Percentiles rank a stretch among this genome's conserved stretches.
Evolutionary conservation across 352 stramenopile genomes (phyloP).

Genomic region (Globisporangium splendens): DNA sequence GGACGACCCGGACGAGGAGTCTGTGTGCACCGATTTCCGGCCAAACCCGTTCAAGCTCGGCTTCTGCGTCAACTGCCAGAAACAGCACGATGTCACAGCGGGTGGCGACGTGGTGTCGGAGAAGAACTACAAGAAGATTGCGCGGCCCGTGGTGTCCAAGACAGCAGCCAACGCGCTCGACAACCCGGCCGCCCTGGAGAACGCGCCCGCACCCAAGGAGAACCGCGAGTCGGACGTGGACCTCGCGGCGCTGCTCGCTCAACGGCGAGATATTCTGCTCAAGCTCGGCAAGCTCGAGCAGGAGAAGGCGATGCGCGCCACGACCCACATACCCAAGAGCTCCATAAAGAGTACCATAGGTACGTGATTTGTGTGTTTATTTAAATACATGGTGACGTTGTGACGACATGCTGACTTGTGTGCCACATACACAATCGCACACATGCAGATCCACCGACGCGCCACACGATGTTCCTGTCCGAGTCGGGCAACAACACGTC

Average conservation of each 20-base stretch:
- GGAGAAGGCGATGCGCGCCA: conserved; percentile 44
- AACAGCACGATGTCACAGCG: conserved; percentile 81
- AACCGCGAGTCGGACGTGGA: conserved; percentile 81
- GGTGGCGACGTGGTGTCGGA: conserved; percentile 55
- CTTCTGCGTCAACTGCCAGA: conserved; percentile 89
- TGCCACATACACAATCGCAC: not conserved
- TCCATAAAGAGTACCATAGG: conserved; percentile 36
- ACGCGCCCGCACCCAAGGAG: conserved; percentile 27
- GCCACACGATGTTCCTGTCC: conserved; percentile 45
- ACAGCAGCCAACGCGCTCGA: conserved; percentile 77
- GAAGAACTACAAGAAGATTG: conserved; percentile 86
- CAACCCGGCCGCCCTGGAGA: conserved; percentile 62
- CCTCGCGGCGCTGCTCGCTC: conserved; percentile 59
- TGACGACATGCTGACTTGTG: too few species aligned
- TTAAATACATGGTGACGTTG: too few species aligned
- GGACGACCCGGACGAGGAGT: conserved; percentile 80
- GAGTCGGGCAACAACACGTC: conserved; percentile 30
- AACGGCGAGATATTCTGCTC: conserved; percentile 75
- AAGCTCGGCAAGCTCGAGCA: conserved; percentile 62
- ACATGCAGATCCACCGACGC: conserved; percentile 23
- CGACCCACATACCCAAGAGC: conserved; percentile 12
- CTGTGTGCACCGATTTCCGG: conserved; percentile 72
- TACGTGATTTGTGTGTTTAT: conserved; percentile 23
- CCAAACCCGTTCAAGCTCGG: conserved; percentile 85
- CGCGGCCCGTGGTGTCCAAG: conserved; percentile 62